These are phyloP conservation scores for Ganoderma leucocontextum DNA, from an alignment of 1,284 basidiomycete genomes.

Conservation along the genomic window DNA sequence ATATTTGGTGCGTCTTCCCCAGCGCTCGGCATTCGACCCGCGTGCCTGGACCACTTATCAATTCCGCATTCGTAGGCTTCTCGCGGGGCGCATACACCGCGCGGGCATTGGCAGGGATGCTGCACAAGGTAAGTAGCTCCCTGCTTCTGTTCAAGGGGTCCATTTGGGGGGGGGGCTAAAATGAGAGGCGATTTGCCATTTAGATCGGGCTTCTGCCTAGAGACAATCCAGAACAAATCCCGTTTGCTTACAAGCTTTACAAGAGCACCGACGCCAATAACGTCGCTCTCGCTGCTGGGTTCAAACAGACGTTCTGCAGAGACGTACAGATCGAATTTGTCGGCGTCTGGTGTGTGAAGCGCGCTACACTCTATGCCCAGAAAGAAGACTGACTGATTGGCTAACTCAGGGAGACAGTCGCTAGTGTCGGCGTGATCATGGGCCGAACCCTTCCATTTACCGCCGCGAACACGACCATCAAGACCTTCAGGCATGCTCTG, in stretches of 20 bases:
- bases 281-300: constrained; percentile 51
- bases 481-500: constrained; percentile 53
- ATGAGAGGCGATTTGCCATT: neutral
- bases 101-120: constrained; percentile 55
- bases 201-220: constrained; percentile 60
- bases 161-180: neutral
- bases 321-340: constrained; percentile 61
- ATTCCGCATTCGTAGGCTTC: constrained; percentile 37
- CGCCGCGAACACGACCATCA: constrained; percentile 47
- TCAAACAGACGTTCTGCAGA: constrained; percentile 61
- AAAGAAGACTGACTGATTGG: neutral
- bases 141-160: neutral
- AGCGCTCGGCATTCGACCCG: neutral
- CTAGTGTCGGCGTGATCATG: constrained; percentile 48
- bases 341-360: constrained; percentile 42
- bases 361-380: neutral
- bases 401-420: constrained; percentile 47
- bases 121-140: constrained; percentile 40
- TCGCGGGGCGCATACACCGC: constrained; percentile 59
- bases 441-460: constrained; percentile 52
- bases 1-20: constrained; percentile 54
- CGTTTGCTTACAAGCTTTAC: constrained; percentile 67
- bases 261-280: constrained; percentile 51
- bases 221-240: constrained; percentile 61
- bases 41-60: neutral